Base-by-base conservation (phyloP, 176 grass and related monocot species). In the Aegilops sharonensis region DNA sequence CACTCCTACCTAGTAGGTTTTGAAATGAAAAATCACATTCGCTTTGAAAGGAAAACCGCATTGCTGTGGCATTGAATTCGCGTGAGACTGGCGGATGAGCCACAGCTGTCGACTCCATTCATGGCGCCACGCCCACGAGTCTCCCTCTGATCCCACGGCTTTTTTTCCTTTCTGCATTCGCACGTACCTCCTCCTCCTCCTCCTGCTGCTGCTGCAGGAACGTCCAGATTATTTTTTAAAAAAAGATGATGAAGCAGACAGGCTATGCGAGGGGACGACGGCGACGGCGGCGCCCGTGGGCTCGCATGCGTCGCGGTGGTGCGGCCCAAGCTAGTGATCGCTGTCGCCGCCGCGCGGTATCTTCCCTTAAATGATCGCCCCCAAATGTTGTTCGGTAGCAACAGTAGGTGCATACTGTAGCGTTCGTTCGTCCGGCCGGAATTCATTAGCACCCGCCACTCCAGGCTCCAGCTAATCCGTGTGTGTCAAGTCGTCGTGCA, bases 291-390 rank as follows among this genome's bases (percentile, higher is more conserved):
- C 42, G 42, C 37, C 37, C 2, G 8, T 39, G 37, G 37, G 37
- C 37, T 39, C 37, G 2, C 2, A 39, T 39, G 27, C 27, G 27
- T 27, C 27, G 27, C 27, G 27, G 27, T 27, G 27, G 27, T 27
- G 36, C 36, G 9, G 17, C 18, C 18, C 54, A 57, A 21, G 17
- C 0, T 0, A 5, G 31, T 2, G 43, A 13, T 80, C 77, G 85
- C 54, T 36, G 67, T 86, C 77, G 54, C 7, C 1, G 37, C 2
- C 21, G 10, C 56, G 56, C 18, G 68, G 1, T 18, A 54, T 54
- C 15, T 10, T 9, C 27, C 45, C 61, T 68, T 88, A 77, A 88
- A 77, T 83, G 86, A 43, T 77, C 72, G 32, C 64, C 64, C 35
- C 34, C 63, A 32, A 88, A 70, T 48, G 80, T 59, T 36, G 86